These are phyloP conservation scores for Thoreauomyces humboldtii DNA, from an alignment of 192 early-diverging fungal species.

Conservation along the genomic window DNA sequence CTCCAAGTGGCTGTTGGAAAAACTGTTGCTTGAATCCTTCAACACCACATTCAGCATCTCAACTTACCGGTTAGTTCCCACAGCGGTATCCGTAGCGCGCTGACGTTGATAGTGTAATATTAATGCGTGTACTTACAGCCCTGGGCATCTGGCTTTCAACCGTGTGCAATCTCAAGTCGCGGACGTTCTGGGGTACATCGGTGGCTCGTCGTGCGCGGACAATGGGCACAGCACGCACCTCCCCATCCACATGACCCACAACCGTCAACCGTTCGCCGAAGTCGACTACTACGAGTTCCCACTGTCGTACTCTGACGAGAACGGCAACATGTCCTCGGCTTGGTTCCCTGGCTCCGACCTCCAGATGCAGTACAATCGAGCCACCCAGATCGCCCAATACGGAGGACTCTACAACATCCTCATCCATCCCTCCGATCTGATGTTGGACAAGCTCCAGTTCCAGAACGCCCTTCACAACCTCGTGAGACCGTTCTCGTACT, in stretches of 20 bases:
- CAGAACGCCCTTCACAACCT: background rate
- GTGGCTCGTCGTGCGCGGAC: slow-evolving; percentile 5
- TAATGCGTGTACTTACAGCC: background rate
- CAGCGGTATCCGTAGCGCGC: background rate
- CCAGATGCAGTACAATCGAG: background rate
- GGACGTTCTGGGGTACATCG: background rate
- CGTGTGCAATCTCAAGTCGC: background rate
- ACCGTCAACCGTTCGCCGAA: slow-evolving; percentile 3
- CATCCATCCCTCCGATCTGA: slow-evolving; percentile 6
- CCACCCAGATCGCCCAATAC: background rate
- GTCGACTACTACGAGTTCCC: slow-evolving; percentile 8
- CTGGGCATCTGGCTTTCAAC: background rate
- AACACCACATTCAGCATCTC: background rate
- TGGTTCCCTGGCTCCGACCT: background rate
- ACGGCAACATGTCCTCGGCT: background rate
- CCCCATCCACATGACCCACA: slow-evolving; percentile 3
- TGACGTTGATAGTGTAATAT: background rate
- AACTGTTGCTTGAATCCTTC: background rate
- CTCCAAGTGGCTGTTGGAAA: background rate
- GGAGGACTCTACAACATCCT: slow-evolving; percentile 2
- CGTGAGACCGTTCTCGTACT: background rate
- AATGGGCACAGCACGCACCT: slow-evolving; percentile 2
- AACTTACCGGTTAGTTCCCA: slow-evolving; percentile 1
- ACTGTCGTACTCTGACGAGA: background rate
- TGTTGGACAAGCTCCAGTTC: slow-evolving; percentile 11